These are phyloP conservation scores for Phytophthora tubulina DNA, from an alignment of 352 stramenopile species.

Conservation along the genomic window DNA sequence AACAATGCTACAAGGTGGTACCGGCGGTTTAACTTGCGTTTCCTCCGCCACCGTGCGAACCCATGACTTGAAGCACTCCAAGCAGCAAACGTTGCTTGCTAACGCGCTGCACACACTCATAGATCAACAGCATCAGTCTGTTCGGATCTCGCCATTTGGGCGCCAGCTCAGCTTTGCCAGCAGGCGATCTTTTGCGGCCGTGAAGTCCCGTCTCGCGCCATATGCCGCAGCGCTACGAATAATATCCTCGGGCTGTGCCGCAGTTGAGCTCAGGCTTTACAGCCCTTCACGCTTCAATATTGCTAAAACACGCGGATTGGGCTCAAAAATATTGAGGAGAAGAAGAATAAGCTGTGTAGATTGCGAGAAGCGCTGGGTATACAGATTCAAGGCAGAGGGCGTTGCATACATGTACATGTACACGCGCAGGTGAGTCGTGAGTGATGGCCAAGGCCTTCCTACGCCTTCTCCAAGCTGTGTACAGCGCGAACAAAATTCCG, in stretches of 20 bases:
- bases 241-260: constrained; percentile 11
- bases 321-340: constrained; percentile 8
- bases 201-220: background rate
- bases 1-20: constrained; percentile 15
- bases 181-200: constrained; percentile 13
- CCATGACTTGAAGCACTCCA: constrained; percentile 25
- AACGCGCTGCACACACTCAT: background rate
- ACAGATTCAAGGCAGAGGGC: background rate
- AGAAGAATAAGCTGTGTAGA: constrained; percentile 9
- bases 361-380: constrained; percentile 5
- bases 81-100: constrained; percentile 24
- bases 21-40: constrained; percentile 35
- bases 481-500: constrained; percentile 2
- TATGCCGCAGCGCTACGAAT: constrained; percentile 1
- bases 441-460: background rate
- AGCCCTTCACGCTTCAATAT: constrained; percentile 8
- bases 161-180: background rate
- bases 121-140: too few relatives aligned
- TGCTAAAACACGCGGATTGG: constrained; percentile 13
- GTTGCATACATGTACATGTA: background rate
- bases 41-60: background rate
- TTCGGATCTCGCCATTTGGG: constrained; percentile 5
- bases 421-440: background rate
- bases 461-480: background rate
- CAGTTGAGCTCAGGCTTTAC: background rate